These are phyloP conservation scores for Epichloe elymi DNA, from an alignment of 2,329 filamentous ascomycete species.

Conservation along the genomic window DNA sequence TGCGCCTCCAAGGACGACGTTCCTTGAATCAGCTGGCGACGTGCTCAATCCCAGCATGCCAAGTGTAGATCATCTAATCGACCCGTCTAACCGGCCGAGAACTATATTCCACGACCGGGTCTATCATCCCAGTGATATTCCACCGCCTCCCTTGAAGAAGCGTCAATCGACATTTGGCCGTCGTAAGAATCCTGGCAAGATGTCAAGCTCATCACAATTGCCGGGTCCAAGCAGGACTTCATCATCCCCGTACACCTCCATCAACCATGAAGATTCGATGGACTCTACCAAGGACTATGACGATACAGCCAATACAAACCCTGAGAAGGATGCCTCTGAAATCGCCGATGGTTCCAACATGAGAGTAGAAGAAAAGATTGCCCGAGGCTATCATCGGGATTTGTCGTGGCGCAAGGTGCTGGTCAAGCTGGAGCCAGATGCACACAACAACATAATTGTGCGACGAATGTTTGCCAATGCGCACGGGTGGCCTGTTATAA, in stretches of 20 bases:
- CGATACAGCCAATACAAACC: conserved; percentile 33
- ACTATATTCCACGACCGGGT: conserved; percentile 96
- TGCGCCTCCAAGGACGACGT: conserved; percentile 77
- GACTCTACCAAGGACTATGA: conserved; percentile 38
- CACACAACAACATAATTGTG: conserved; percentile 97
- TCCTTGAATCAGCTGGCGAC: conserved; percentile 91
- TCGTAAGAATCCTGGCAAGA: conserved; percentile 17
- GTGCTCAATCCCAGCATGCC: conserved; percentile 83
- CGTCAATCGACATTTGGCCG: conserved; percentile 25
- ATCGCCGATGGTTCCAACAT: conserved; percentile 51
- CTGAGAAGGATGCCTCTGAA: conserved; percentile 25
- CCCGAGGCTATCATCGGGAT: conserved; percentile 82
- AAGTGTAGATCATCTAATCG: conserved; percentile 65
- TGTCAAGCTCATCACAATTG: conserved; percentile 12
- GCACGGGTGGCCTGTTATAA: conserved; percentile 92
- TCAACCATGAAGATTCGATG: conserved; percentile 29
- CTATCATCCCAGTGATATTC: conserved; percentile 89
- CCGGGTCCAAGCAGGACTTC: conserved; percentile 14
- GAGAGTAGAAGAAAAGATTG: conserved; percentile 96
- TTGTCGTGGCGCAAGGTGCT: conserved; percentile 94
- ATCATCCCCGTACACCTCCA: conserved; percentile 21
- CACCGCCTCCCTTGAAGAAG: conserved; percentile 57
- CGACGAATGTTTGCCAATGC: conserved; percentile 94
- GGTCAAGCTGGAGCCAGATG: conserved; percentile 88
- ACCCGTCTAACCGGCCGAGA: conserved; percentile 67